Evolutionary conservation across 2,329 filamentous ascomycete genomes (phyloP).

Genomic region (Ilyonectria destructans): DNA sequence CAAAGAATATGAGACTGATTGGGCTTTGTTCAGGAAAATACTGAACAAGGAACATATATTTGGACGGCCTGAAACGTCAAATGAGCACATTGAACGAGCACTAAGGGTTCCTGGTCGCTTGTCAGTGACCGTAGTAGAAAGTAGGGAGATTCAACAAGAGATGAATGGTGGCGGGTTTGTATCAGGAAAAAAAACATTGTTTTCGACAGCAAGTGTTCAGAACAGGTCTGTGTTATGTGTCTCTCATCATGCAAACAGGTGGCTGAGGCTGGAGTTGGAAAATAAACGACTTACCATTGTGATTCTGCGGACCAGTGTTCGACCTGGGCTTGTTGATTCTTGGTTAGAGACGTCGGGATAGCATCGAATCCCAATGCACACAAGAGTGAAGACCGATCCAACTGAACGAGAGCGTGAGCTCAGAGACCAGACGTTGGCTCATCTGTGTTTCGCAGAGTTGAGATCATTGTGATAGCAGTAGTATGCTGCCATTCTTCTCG

Average conservation of each 20-base stretch:
- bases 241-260: conserved; percentile 49
- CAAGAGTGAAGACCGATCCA: neutral
- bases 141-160: conserved; percentile 14
- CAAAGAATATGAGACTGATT: neutral
- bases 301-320: neutral
- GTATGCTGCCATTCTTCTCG: neutral
- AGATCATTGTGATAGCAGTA: neutral
- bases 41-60: neutral
- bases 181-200: conserved; percentile 47
- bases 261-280: neutral
- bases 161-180: conserved; percentile 30
- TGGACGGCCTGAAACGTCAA: neutral
- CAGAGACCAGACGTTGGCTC: neutral
- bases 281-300: conserved; percentile 30
- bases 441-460: neutral
- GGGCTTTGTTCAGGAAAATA: conserved; percentile 3
- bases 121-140: conserved; percentile 37
- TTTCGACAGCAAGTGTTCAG: conserved; percentile 53
- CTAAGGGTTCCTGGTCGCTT: conserved; percentile 21
- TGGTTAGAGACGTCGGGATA: neutral
- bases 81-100: no score
- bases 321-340: neutral
- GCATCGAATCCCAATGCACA: neutral
- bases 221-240: conserved; percentile 56
- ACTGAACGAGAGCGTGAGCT: neutral